Percentiles rank a stretch among this genome's conserved stretches.
phyloP scores from a whole-genome alignment of 2,329 filamentous ascomycete genomes.

The Emergomyces africanus region DNA sequence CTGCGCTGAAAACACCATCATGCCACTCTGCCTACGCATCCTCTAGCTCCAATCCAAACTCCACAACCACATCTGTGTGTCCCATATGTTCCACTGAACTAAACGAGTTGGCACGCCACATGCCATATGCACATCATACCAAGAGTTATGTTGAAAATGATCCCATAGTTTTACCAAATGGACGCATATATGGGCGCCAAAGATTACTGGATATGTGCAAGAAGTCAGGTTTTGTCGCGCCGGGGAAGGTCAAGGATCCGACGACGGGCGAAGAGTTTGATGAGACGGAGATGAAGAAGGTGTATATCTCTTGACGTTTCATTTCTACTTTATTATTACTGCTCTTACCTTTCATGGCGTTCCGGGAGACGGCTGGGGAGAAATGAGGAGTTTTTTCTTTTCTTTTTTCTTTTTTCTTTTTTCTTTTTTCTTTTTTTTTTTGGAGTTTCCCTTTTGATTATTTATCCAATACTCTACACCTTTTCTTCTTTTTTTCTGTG shows the following conservation, averaged over 20 bases:
- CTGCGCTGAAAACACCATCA: slow-evolving; percentile 86
- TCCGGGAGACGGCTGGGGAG: not conserved
- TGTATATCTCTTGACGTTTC: slow-evolving; percentile 63
- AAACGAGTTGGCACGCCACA: slow-evolving; percentile 74
- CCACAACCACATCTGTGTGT: slow-evolving; percentile 60
- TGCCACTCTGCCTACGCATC: slow-evolving; percentile 62
- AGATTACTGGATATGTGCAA: slow-evolving; percentile 62
- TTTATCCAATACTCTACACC: not conserved
- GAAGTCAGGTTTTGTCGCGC: slow-evolving; percentile 55
- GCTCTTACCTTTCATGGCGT: not conserved
- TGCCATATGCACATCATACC: slow-evolving; percentile 90
- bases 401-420: not conserved
- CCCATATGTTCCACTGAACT: slow-evolving; percentile 94
- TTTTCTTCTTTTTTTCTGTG: not conserved
- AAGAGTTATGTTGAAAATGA: slow-evolving; percentile 88
- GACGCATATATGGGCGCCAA: slow-evolving; percentile 67
- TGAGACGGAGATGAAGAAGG: slow-evolving; percentile 59
- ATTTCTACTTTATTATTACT: not conserved
- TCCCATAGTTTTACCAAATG: slow-evolving; percentile 74
- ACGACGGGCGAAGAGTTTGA: slow-evolving; percentile 58
- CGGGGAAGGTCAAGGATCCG: slow-evolving; percentile 62
- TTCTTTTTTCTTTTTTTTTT: not conserved
- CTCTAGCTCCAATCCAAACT: slow-evolving; percentile 40
- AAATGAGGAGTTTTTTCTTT: not conserved
- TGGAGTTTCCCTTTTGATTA: not conserved